These are phyloP conservation scores for Cutaneotrichosporon cyanovorans DNA, from an alignment of 1,284 basidiomycete species.

Conservation along the genomic window DNA sequence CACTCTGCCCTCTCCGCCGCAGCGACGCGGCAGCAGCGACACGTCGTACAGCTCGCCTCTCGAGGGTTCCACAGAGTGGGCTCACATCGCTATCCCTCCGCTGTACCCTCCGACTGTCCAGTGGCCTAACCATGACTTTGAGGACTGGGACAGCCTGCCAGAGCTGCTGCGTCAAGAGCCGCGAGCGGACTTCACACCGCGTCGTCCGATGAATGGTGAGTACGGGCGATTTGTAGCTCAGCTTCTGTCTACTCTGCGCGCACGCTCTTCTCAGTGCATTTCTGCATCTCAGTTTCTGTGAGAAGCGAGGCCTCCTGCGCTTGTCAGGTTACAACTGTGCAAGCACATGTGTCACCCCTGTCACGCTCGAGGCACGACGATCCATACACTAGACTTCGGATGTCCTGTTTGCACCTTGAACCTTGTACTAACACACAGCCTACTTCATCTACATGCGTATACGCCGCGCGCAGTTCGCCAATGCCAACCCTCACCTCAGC, in stretches of 20 bases:
- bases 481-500: conserved; percentile 13
- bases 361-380: not conserved
- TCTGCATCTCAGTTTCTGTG: too few relatives aligned
- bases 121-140: conserved; percentile 5
- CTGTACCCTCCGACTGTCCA: conserved; percentile 6
- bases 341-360: not conserved
- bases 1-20: not conserved
- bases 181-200: conserved; percentile 14
- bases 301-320: too few relatives aligned
- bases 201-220: conserved; percentile 19
- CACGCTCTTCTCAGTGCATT: too few relatives aligned
- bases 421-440: conserved; percentile 7
- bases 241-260: too few relatives aligned
- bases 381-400: not conserved
- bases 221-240: too few relatives aligned
- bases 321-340: too few relatives aligned
- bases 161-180: conserved; percentile 17
- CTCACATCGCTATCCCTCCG: conserved; percentile 11
- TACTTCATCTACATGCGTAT: conserved; percentile 21
- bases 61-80: conserved; percentile 2
- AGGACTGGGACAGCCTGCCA: conserved; percentile 18
- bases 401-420: not conserved
- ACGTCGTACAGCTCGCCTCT: conserved; percentile 10
- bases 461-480: conserved; percentile 15
- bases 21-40: not conserved